Percentiles rank a stretch among this genome's conserved stretches.
Evolutionary conservation across 2,329 filamentous ascomycete genomes (phyloP).

Genomic region (Sporothrix globosa): DNA sequence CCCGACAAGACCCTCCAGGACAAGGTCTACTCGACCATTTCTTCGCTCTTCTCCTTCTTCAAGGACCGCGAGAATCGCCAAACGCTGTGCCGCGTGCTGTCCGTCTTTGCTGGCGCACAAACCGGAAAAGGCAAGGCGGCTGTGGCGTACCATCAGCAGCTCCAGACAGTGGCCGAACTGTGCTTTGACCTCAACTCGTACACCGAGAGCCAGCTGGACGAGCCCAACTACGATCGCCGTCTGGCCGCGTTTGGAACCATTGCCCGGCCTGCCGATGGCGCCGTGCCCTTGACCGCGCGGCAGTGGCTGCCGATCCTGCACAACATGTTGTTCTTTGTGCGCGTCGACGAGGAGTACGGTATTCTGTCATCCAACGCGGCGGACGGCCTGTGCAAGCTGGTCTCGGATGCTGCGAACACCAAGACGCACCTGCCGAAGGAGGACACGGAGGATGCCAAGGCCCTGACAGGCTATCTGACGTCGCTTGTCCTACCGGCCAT

Average conservation of each 20-base stretch:
- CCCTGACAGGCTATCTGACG: slow-evolving; percentile 63
- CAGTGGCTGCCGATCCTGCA: slow-evolving; percentile 89
- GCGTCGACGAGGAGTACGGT: slow-evolving; percentile 83
- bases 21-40: slow-evolving; percentile 72
- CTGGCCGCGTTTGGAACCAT: slow-evolving; percentile 75
- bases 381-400: slow-evolving; percentile 75
- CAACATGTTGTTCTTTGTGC: slow-evolving; percentile 87
- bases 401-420: slow-evolving; percentile 62
- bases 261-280: slow-evolving; percentile 60
- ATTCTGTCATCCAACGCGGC: slow-evolving; percentile 80
- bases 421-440: slow-evolving; percentile 39
- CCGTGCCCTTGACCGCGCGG: slow-evolving; percentile 60
- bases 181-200: slow-evolving; percentile 83
- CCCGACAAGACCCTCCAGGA: slow-evolving; percentile 55
- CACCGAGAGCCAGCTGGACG: slow-evolving; percentile 70
- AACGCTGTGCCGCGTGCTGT: slow-evolving; percentile 72
- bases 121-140: slow-evolving; percentile 50
- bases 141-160: slow-evolving; percentile 31
- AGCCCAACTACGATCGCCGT: slow-evolving; percentile 84
- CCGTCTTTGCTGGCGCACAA: slow-evolving; percentile 65
- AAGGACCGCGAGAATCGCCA: slow-evolving; percentile 77
- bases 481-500: slow-evolving; percentile 73
- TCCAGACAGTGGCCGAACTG: slow-evolving; percentile 67
- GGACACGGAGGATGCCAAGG: slow-evolving; percentile 39
- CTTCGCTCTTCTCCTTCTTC: slow-evolving; percentile 87